A percentile compares a stretch with the other conserved stretches of the same genome.
These are phyloP conservation scores for Aspergillus felis DNA, from an alignment of 2,329 filamentous ascomycete genomes.

Conservation along the genomic window DNA sequence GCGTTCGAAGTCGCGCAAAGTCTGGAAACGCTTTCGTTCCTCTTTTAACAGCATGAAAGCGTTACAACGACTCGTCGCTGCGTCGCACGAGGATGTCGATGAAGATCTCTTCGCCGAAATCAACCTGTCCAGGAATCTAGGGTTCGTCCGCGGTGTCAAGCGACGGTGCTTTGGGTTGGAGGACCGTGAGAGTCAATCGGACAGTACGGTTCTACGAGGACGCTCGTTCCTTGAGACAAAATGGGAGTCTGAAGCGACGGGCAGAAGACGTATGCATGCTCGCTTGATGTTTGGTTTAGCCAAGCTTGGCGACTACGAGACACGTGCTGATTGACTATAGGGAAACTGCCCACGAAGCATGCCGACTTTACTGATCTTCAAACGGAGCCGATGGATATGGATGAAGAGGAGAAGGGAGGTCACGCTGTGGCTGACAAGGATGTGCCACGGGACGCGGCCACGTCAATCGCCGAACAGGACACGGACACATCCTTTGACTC, in stretches of 20 bases:
- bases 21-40: conserved; percentile 44
- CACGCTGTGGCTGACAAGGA: conserved; percentile 6
- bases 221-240: conserved; percentile 40
- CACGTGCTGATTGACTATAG: conserved; percentile 8
- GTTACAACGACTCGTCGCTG: conserved; percentile 21
- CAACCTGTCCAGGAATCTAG: conserved; percentile 25
- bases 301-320: conserved; percentile 1
- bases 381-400: conserved; percentile 11
- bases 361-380: conserved; percentile 6
- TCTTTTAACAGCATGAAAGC: conserved; percentile 33
- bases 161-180: conserved; percentile 26
- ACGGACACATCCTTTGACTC: conserved; percentile 14
- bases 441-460: conserved; percentile 11
- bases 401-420: conserved; percentile 5
- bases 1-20: conserved; percentile 40
- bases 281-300: neutral
- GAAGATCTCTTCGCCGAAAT: conserved; percentile 31
- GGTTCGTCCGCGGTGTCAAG: conserved; percentile 34
- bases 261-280: conserved; percentile 25
- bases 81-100: conserved; percentile 13
- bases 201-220: conserved; percentile 17
- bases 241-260: conserved; percentile 33
- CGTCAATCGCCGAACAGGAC: conserved; percentile 14
- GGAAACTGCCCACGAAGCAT: conserved; percentile 18
- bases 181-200: neutral